phyloP scores from a whole-genome alignment of 306 rosid species.

The Vigna mungo region DNA sequence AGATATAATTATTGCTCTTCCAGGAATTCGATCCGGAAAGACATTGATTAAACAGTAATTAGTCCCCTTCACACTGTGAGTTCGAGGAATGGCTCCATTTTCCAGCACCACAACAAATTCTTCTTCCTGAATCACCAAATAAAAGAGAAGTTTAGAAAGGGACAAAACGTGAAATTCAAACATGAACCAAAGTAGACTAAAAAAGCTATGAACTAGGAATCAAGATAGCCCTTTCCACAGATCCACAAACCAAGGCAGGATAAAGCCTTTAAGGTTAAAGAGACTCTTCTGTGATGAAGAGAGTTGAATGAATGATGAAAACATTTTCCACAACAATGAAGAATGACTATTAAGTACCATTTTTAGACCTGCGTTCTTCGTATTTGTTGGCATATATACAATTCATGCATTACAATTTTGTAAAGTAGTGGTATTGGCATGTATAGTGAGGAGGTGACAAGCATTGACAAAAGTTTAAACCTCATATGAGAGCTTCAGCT shows the following conservation, averaged over 20 bases:
- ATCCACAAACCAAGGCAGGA: constrained; percentile 22
- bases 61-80: constrained; percentile 84
- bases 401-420: neutral
- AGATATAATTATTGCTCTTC: constrained; percentile 89
- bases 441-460: constrained; percentile 29
- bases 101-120: constrained; percentile 76
- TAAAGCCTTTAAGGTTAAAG: constrained; percentile 10
- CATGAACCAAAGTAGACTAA: constrained; percentile 9
- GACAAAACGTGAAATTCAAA: constrained; percentile 19
- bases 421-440: constrained; percentile 8
- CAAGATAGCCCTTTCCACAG: constrained; percentile 31
- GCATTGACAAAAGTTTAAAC: constrained; percentile 50
- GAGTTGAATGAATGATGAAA: neutral
- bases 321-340: neutral
- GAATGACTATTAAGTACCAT: neutral
- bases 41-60: constrained; percentile 84
- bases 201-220: constrained; percentile 24
- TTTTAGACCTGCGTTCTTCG: constrained; percentile 14
- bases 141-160: constrained; percentile 20
- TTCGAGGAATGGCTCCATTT: constrained; percentile 76
- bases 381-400: neutral
- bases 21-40: constrained; percentile 84
- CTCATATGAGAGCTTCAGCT: constrained; percentile 73
- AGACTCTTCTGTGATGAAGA: neutral
- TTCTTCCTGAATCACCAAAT: constrained; percentile 69